A percentile compares a stretch with the other conserved stretches of the same genome.
Evolutionary conservation across 1,284 basidiomycete genomes (phyloP).

Genomic region (Cerioporus squamosus): DNA sequence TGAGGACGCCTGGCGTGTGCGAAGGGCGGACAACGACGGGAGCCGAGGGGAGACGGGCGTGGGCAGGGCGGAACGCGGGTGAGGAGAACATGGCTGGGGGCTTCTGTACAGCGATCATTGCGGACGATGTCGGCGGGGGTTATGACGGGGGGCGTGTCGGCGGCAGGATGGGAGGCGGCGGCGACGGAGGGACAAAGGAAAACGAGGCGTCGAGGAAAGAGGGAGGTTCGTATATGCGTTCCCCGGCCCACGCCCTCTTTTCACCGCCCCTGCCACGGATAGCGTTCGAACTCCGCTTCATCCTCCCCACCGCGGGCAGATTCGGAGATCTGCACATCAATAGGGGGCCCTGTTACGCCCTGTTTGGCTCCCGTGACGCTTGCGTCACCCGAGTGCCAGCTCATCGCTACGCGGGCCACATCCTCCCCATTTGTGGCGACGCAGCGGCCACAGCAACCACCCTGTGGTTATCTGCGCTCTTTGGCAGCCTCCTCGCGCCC

Average conservation of each 20-base stretch:
- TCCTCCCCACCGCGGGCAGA: conserved; percentile 19
- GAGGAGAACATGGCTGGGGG: conserved; percentile 45
- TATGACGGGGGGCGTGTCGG: conserved; percentile 32
- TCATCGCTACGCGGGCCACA: background rate
- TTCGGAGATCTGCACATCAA: conserved; percentile 19
- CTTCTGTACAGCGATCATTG: conserved; percentile 72
- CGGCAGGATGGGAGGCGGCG: conserved; percentile 29
- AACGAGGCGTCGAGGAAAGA: conserved; percentile 34
- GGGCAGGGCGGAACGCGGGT: conserved; percentile 38
- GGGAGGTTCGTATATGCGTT: conserved; percentile 28
- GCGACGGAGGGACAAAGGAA: conserved; percentile 31
- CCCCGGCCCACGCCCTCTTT: conserved; percentile 21
- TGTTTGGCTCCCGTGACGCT: conserved; percentile 14
- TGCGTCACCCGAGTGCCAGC: background rate
- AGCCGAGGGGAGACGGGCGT: conserved; percentile 64
- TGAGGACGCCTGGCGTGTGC: conserved; percentile 69
- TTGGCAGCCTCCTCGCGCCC: too few species aligned
- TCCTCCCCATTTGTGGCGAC: background rate
- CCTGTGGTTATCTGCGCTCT: too few species aligned
- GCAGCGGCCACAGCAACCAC: too few species aligned
- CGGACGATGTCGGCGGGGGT: conserved; percentile 27
- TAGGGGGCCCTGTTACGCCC: background rate
- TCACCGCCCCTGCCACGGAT: conserved; percentile 20
- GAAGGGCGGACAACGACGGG: conserved; percentile 73
- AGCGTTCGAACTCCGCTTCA: conserved; percentile 25